A percentile compares a stretch with the other conserved stretches of the same genome.
These are phyloP conservation scores for sunflower (Helianthus annuus) DNA, from an alignment of 129 eudicot species.

Conservation along the genomic window HanXRQr2.0-SUNRISE NC_035443.2:165315161-165315660, in stretches of 20 bases:
- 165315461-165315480: conserved; percentile 45
- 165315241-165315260: too few species aligned
- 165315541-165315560: conserved; percentile 33
- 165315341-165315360: too few species aligned
- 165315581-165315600: conserved; percentile 32
- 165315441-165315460: conserved; percentile 45
- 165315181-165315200: too few species aligned
- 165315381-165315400: not conserved
- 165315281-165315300: too few species aligned
- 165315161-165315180: too few species aligned
- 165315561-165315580: conserved; percentile 28
- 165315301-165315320: too few species aligned
- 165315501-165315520: conserved; percentile 43
- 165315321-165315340: too few species aligned
- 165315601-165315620: conserved; percentile 5
- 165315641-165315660: not conserved
- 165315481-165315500: conserved; percentile 45
- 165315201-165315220: too few species aligned
- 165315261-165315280: too few species aligned
- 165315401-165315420: not conserved
- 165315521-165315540: conserved; percentile 24
- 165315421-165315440: conserved; percentile 11
- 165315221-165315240: too few species aligned
- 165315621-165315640: conserved; percentile 19
- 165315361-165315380: too few species aligned